Evolutionary conservation across 2,329 filamentous ascomycete genomes (phyloP), one percentile per base, ranked within the genome.

Genomic region (Hypoxylon sp.): DNA sequence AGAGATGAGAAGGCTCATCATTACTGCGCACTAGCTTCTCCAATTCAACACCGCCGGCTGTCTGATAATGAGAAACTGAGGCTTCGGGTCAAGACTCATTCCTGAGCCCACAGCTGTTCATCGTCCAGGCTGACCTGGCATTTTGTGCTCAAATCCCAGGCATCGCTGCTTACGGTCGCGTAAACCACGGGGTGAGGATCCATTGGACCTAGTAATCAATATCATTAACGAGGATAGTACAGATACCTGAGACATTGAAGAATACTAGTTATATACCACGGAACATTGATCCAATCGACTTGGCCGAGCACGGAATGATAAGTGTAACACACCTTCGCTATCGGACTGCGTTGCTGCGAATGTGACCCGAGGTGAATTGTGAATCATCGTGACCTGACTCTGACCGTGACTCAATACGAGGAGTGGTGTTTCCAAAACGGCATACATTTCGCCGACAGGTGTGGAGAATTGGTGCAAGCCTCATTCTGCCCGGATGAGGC

Each of bases 401-500:
- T 61, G 34, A 23, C 56, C 56, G n/a, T 27, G 32, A 39, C 23
- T 39, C 46, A 52, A 69, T 63, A 69, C 66, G 66, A 66, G 54
- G 29, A 55, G 34, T 63, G 51, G 60, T 66, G 66, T 66, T 61
- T 69, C 66, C 16, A 57, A 45, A 50, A 23, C 12, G 9, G 48
- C 52, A n/a, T 45, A 55, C 52, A 57, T 39, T 23, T 25, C 16
- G 39, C 63, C 51, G 39, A 63, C 32, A 45, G 37, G 46, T 63
- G 56, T 58, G 55, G 63, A 60, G 63, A 58, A 65, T 57, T 50
- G 41, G 43, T 64, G 61, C 65, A 69, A 71, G 68, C 70, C 69
- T 69, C 67, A 70, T 59, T 65, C 56, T 11, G 30, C 29, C 48
- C 59, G 53, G 56, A 69, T 69, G 66, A 71, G 70, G 70, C 70